Conservation (phyloP, 768 basidiomycete genomes). For the Leccinum incarnatum region DNA sequence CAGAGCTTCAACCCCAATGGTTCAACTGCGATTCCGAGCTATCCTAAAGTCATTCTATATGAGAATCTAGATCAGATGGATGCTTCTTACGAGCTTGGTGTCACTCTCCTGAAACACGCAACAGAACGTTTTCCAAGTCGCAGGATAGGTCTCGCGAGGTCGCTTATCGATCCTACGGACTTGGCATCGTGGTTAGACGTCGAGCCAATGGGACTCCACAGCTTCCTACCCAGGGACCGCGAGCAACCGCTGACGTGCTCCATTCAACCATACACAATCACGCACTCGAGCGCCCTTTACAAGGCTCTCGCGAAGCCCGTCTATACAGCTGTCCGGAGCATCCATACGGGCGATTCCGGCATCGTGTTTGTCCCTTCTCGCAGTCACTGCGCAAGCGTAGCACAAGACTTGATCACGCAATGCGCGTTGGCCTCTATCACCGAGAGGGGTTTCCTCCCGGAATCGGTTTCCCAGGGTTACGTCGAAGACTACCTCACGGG, state of each 20-base stretch:
- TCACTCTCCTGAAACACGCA: conserved; percentile 69
- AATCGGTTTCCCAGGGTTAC: conserved; percentile 45
- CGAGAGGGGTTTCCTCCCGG: conserved; percentile 63
- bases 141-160: conserved; percentile 72
- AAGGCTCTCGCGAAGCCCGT: conserved; percentile 92
- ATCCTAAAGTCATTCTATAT: conserved; percentile 68
- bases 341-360: conserved; percentile 45
- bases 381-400: conserved; percentile 67
- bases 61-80: conserved; percentile 87
- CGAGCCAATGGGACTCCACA: conserved; percentile 57
- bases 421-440: conserved; percentile 74
- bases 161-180: conserved; percentile 77
- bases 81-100: conserved; percentile 72
- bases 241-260: conserved; percentile 72
- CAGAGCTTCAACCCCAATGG: conserved; percentile 36
- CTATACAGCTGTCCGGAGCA: conserved; percentile 64
- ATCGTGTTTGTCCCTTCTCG: conserved; percentile 90
- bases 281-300: conserved; percentile 82
- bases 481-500: conserved; percentile 58
- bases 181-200: conserved; percentile 84
- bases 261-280: conserved; percentile 77
- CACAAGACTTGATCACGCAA: conserved; percentile 83
- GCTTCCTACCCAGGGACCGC: conserved; percentile 80
- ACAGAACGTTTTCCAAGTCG: conserved; percentile 63
- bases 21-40: conserved; percentile 24